These are phyloP conservation scores for Corynespora cassiicola DNA, from an alignment of 2,329 filamentous ascomycete genomes.

Conservation along the genomic window DNA sequence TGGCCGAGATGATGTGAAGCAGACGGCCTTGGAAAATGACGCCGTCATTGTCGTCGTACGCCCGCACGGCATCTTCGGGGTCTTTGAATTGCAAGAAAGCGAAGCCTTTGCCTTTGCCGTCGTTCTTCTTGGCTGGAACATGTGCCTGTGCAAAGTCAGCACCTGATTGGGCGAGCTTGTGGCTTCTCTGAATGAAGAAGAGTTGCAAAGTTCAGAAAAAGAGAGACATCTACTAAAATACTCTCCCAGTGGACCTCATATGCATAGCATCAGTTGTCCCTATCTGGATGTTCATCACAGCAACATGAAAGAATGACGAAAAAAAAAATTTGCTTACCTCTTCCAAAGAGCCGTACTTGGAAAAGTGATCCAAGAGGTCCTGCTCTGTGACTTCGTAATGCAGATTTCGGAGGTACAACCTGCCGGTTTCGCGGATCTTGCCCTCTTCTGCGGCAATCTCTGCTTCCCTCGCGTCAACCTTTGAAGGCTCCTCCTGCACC, in stretches of 20 bases:
- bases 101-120: constrained; percentile 84
- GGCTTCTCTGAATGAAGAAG: neutral
- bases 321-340: constrained; percentile 72
- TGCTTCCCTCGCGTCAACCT: constrained; percentile 5
- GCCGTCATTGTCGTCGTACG: constrained; percentile 81
- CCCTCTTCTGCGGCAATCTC: constrained; percentile 53
- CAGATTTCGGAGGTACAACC: constrained; percentile 89
- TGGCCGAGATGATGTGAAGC: constrained; percentile 85
- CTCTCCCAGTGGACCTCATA: constrained; percentile 91
- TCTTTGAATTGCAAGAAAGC: constrained; percentile 83
- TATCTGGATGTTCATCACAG: constrained; percentile 98
- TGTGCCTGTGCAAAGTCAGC: constrained; percentile 71
- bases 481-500: constrained; percentile 2
- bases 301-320: constrained; percentile 24
- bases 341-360: constrained; percentile 75
- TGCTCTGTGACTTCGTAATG: constrained; percentile 80
- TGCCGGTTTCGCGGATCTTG: constrained; percentile 72
- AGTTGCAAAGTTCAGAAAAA: constrained; percentile 69
- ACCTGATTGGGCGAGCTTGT: neutral
- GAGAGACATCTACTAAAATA: constrained; percentile 99
- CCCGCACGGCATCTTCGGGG: constrained; percentile 74
- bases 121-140: constrained; percentile 73
- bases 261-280: constrained; percentile 99
- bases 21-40: constrained; percentile 91
- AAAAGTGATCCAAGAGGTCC: constrained; percentile 76